Base-by-base conservation (phyloP, 805 yeast genomes). In the Cyberlindnera lachancei region DNA sequence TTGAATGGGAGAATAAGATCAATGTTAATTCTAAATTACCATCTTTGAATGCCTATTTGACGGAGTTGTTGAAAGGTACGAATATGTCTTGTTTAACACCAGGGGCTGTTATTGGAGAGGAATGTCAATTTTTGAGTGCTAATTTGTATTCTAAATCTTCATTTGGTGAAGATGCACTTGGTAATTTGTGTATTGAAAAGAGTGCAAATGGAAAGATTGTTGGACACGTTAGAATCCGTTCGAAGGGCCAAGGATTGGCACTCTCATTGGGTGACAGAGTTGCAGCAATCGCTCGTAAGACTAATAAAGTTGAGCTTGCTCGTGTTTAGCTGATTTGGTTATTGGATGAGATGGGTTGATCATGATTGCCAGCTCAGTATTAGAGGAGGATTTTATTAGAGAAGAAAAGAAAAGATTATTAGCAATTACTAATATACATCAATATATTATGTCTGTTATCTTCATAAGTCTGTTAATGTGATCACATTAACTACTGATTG, bases 231-330 rank as follows among this genome's bases (percentile, higher is more conserved):
- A 78, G 98, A 63, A 88, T 92, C 50, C 77, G 99, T 62, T 82
- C 96, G 13, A 88, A 90, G 72, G 95, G 96, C 15, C 97, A 94
- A 66, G 98, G 98, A 5, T 70, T 94, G 44, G 98, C 98, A 7
- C 66, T 94, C 41, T 79, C 95, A 3, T 67, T 94, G 47, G 99
- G 99, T 41, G 97, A 92, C 52, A 75, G 87, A 49, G 92, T 90
- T 34, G 94, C 96, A 33, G 68, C 84, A 34, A 74, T 86, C 56
- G 81, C 90, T 28, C 73, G 81, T 40, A 68, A 70, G 52, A 60
- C 64, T 30, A 67, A 64, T 36, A 62, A 59, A 35, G 56, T 64
- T 21, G 18, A 44, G 45, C 23, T 41, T 52, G 24, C 49, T 42
- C 38, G 55, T 53, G 47, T 58, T 57, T 48, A 18, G n/a, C n/a